Evolutionary conservation across 1,139 yeast species (phyloP), one percentile per base, ranked within the genome.

Genomic region (Magnusiomyces tetraspermus): DNA sequence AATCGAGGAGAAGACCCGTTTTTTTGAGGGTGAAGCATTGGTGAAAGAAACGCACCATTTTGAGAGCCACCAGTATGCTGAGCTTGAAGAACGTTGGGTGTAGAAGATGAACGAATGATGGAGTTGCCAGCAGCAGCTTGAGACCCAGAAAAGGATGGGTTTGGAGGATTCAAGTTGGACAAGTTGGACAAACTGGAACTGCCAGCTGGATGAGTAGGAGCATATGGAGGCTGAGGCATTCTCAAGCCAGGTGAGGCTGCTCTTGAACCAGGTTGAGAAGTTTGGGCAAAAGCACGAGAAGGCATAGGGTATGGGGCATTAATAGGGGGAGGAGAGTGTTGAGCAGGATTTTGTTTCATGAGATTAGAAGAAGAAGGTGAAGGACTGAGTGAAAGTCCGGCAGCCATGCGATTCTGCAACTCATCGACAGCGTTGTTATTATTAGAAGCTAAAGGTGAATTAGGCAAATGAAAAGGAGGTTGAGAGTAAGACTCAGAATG

Each of bases 41-140:
- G 53, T 1, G 55, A 47, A 15, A 15, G 26, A 8, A 6, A 21
- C 2, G 48, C 37, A 8, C 37, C 8, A n/a, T n/a, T n/a, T 37
- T 13, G n/a, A 15, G 41, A 13, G 19, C 41, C 41, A 37, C 21
- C 21, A 10, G 41, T 17, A 2, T 41, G 23, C 31, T 46, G 48
- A 4, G 19, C 15, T 21, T 23, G 22, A 19, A 49, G 15, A 10
- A 51, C 51, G 23, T 49, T 47, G 15, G 55, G 53, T 2, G 53
- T 47, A 6, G 53, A 47, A 2, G 53, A 42, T 11, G 55, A 51
- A 22, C 53, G 48, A 8, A 53, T 48, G 21, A 51, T 48, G 19
- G 37, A 21, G 24, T 46, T 40, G 19, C 48, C 50, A 21, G 22
- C 26, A 15, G 48, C n/a, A 22, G 48, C 46, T 3, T 49, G 44